phyloP scores from a whole-genome alignment of 352 stramenopile species.

The Pythium rhizo-oryzae region DNA sequence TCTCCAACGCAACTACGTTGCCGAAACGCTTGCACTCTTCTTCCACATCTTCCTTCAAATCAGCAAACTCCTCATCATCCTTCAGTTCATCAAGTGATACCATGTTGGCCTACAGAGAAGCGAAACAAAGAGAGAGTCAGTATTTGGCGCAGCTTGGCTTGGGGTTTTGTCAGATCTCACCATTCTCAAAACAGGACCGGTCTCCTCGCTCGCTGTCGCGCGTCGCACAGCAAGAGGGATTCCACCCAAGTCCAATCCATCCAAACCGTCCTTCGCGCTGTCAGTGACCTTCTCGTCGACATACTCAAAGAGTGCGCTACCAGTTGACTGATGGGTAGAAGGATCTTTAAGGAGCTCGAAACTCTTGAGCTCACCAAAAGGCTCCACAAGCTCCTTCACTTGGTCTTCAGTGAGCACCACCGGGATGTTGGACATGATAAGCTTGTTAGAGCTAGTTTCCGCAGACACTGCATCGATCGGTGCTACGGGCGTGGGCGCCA shows the following conservation, averaged over 20 bases:
- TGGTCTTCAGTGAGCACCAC: constrained; percentile 74
- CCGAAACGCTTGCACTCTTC: constrained; percentile 90
- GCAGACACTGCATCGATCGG: not conserved
- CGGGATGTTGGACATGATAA: constrained; percentile 87
- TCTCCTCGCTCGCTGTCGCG: constrained; percentile 44
- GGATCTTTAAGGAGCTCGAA: constrained; percentile 71
- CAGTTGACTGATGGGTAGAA: constrained; percentile 49
- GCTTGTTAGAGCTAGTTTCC: constrained; percentile 36
- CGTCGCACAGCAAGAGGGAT: constrained; percentile 66
- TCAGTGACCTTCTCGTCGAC: constrained; percentile 56
- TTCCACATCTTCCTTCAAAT: constrained; percentile 90
- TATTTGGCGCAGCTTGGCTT: too few species aligned
- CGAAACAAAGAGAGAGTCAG: not conserved
- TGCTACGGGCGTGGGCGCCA: not conserved
- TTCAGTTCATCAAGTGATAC: constrained; percentile 81
- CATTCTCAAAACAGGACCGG: constrained; percentile 74
- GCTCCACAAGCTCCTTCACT: constrained; percentile 83
- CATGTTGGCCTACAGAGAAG: constrained; percentile 66
- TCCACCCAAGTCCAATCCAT: constrained; percentile 79
- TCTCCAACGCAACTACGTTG: constrained; percentile 65
- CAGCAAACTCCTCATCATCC: constrained; percentile 86
- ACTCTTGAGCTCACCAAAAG: constrained; percentile 74
- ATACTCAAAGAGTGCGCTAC: constrained; percentile 84
- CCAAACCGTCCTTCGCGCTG: constrained; percentile 68
- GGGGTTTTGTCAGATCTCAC: constrained; percentile 27